Evolutionary conservation across 306 rosid species (phyloP), one percentile per base, ranked within the genome.

Genomic region (Cicer cuneatum): DNA sequence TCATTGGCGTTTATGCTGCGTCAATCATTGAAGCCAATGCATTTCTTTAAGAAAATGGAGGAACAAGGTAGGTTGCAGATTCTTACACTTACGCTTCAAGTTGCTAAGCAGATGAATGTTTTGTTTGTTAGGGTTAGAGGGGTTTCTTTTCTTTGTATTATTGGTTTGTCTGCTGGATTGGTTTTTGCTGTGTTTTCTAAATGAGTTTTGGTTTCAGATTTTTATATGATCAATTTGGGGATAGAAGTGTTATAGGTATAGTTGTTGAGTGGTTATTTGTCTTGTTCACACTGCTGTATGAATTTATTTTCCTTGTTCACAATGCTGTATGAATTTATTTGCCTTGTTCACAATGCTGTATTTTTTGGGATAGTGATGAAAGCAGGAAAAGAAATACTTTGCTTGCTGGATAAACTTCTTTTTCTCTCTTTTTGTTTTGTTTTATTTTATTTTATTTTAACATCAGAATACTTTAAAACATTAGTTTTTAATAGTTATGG

Each of bases 1-100:
- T 75, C 92, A 0, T 0, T 94, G 80, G 98, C 98, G 0, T 86
- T 94, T 59, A 45, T 88, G 87, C n/a, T 94, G 74, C 68, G 98
- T 2, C 90, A 85, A 11, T 74, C 87, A 0, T 40, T 91, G 86
- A 81, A 81, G 71, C 85, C 85, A 8, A 77, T 82, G 75, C 73
- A 66, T 1, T 82, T 82, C 62, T 82, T 82, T 6, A 77, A 72
- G 85, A 77, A 63, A 59, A 81, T 82, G 85, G 85, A 82, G 53
- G 79, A 82, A 45, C 79, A 65, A 40, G 82, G 85, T 8, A 76
- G 85, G 71, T 71, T 81, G 85, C 85, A 81, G 81, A 81, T 81
- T 45, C 43, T 81, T 2, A 81, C 85, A 2, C 74, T 76, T 2
- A 66, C 87, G 4, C 87, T 91, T 6, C 98, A 94, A 54, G 80